These are phyloP conservation scores for Laguncularia racemosa DNA, from an alignment of 345 rosid genomes.

Conservation along the genomic window DNA sequence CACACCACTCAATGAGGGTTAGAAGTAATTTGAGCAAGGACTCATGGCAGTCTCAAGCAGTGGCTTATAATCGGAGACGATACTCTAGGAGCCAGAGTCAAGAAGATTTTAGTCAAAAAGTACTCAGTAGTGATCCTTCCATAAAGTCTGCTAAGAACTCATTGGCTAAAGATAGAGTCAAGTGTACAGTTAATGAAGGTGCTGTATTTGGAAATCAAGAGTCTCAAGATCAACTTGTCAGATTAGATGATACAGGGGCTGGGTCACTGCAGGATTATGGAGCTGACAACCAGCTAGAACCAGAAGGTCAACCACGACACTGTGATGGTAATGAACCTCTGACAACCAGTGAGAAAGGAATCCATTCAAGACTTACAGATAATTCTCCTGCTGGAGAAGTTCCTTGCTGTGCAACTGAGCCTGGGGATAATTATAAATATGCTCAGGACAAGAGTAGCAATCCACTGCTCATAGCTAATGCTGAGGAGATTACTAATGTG, in stretches of 20 bases:
- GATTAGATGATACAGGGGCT: too few relatives aligned
- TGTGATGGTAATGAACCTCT: slow-evolving; percentile 15
- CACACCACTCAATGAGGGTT: slow-evolving; percentile 8
- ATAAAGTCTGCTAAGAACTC: too few relatives aligned
- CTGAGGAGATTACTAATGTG: slow-evolving; percentile 37
- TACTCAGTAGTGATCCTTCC: too few relatives aligned
- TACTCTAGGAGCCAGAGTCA: too few relatives aligned
- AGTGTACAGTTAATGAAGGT: too few relatives aligned
- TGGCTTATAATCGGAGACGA: too few relatives aligned
- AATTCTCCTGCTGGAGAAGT: slow-evolving; percentile 23
- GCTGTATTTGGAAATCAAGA: too few relatives aligned
- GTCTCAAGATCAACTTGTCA: too few relatives aligned
- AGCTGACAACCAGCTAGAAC: slow-evolving; percentile 11
- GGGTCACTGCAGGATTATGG: slow-evolving; percentile 24
- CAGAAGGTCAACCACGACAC: slow-evolving; percentile 10
- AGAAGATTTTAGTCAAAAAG: too few relatives aligned
- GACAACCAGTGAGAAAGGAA: slow-evolving; percentile 23
- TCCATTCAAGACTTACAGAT: slow-evolving; percentile 13
- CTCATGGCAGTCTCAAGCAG: too few relatives aligned
- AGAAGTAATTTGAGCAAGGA: slow-evolving; percentile 13
- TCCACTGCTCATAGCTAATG: slow-evolving; percentile 28
- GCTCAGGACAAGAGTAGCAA: slow-evolving; percentile 18
- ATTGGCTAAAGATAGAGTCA: too few relatives aligned
- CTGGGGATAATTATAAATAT: slow-evolving; percentile 20
- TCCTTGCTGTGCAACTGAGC: slow-evolving; percentile 21